These are phyloP conservation scores for Potentilla sterilis DNA, from an alignment of 306 rosid genomes.

Conservation along the genomic window DNA sequence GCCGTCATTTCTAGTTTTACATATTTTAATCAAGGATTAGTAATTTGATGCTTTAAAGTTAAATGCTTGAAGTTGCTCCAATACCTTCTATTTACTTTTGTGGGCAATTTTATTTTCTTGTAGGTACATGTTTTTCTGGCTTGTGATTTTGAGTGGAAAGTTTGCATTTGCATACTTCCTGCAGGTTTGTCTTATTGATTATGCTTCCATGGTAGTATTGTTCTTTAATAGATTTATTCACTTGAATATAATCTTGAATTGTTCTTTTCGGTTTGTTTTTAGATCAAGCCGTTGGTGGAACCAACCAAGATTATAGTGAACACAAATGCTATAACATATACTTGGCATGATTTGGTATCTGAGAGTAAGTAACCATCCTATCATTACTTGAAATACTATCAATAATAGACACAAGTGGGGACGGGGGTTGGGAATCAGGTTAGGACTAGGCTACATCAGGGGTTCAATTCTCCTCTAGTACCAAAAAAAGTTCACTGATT, in stretches of 20 bases:
- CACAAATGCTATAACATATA: constrained; percentile 32
- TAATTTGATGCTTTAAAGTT: constrained; percentile 5
- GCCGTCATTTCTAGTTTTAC: not conserved
- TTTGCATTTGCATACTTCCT: constrained; percentile 91
- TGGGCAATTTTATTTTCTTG: constrained; percentile 2
- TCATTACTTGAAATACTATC: constrained; percentile 4
- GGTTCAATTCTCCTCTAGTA: not conserved
- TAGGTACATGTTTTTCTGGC: constrained; percentile 93
- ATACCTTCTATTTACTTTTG: not conserved
- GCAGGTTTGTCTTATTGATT: constrained; percentile 49
- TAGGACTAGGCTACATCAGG: too few species aligned
- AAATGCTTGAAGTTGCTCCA: not conserved
- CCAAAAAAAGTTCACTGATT: not conserved
- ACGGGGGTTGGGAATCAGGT: not conserved
- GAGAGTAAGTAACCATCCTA: constrained; percentile 45
- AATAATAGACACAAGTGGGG: not conserved
- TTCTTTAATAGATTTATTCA: not conserved
- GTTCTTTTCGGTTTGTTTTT: not conserved
- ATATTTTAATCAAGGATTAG: not conserved
- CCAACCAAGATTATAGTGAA: constrained; percentile 60
- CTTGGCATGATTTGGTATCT: constrained; percentile 91
- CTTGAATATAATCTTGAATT: not conserved
- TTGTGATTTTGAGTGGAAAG: constrained; percentile 67
- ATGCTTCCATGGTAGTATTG: not conserved
- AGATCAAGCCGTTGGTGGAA: constrained; percentile 78